Evolutionary conservation across 805 yeast species (phyloP).

Genomic region (Nakazawaea wyomingensis): DNA sequence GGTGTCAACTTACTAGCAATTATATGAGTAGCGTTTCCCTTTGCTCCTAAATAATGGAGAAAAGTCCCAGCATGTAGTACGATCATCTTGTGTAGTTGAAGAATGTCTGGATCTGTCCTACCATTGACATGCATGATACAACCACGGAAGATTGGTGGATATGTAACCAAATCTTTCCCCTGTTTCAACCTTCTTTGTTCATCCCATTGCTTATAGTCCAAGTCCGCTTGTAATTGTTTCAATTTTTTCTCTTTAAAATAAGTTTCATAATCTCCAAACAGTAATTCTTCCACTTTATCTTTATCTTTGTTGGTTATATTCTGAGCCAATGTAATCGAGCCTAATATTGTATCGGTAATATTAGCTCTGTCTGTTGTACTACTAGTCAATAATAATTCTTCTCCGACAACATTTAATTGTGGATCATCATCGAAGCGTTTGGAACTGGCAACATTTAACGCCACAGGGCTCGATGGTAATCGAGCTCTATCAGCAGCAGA

Average conservation of each 20-base stretch:
- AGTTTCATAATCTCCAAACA: conserved; percentile 62
- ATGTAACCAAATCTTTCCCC: conserved; percentile 8
- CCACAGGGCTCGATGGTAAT: neutral
- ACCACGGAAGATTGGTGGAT: conserved; percentile 47
- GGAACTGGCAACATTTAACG: no score
- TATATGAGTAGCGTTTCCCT: conserved; percentile 77
- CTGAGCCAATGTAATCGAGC: conserved; percentile 9
- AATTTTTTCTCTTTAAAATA: conserved; percentile 57
- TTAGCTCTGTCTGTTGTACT: conserved; percentile 9
- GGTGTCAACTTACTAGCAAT: conserved; percentile 78
- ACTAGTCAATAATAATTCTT: neutral
- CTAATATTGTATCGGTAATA: conserved; percentile 5
- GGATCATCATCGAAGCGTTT: neutral
- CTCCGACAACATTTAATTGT: neutral
- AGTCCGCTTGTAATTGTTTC: conserved; percentile 59
- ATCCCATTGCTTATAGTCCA: conserved; percentile 45
- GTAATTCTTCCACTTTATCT: conserved; percentile 33
- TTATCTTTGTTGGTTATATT: neutral
- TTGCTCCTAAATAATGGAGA: conserved; percentile 60
- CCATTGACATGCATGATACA: conserved; percentile 85
- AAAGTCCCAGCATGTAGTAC: conserved; percentile 78
- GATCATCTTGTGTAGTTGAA: conserved; percentile 64
- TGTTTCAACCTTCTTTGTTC: conserved; percentile 25
- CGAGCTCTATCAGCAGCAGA: neutral
- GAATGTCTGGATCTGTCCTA: conserved; percentile 74